phyloP scores from a whole-genome alignment of 2,329 filamentous ascomycete species.

The Venturia pyrina region DNA sequence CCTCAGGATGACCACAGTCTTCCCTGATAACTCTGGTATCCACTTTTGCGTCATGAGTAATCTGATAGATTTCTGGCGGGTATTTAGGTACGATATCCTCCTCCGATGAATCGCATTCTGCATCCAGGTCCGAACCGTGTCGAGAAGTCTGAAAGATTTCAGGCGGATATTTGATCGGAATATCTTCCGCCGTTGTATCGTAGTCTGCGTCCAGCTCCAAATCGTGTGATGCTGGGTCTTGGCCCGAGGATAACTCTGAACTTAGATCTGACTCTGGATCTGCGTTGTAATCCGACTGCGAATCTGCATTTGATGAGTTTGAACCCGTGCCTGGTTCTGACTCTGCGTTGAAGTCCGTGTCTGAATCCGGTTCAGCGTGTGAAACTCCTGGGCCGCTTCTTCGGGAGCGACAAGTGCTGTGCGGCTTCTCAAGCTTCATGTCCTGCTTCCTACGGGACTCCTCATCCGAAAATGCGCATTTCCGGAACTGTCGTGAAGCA shows the following conservation, averaged over 20 bases:
- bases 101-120: neutral
- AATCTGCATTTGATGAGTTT: too few species aligned
- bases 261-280: neutral
- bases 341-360: neutral
- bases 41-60: neutral
- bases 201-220: neutral
- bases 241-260: neutral
- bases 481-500: neutral
- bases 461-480: neutral
- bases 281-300: too few species aligned
- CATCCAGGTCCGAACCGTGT: neutral
- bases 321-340: neutral
- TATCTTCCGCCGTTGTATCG: neutral
- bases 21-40: neutral
- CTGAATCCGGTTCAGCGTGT: too few species aligned
- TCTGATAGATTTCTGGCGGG: neutral
- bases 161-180: neutral
- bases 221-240: too few species aligned
- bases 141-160: neutral
- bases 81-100: neutral
- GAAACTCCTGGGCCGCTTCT: too few species aligned
- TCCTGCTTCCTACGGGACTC: neutral
- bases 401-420: too few species aligned
- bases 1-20: neutral
- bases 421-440: neutral